Evolutionary conservation across 169 alveolate species (phyloP), one percentile per base, ranked within the genome.

Genomic region (Cystoisospora suis): DNA sequence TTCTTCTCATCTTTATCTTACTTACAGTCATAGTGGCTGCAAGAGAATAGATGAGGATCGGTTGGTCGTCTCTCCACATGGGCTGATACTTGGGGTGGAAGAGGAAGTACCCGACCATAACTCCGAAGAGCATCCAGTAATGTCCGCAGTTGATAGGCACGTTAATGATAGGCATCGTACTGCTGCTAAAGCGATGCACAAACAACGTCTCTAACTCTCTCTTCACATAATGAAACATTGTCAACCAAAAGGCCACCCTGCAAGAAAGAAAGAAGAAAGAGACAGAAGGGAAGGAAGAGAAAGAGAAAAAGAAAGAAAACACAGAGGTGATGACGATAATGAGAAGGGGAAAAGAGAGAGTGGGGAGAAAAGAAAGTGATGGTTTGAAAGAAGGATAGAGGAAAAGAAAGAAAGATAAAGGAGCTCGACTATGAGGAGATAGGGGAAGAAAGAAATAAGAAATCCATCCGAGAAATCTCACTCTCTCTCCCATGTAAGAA

Each of bases 141-240:
- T 99, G 99, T 7, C 97, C 97, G 87, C 99, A 98, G 94, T 99
- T 98, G 87, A 94, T 97, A 91, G 98, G 98, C 36, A 98, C 97
- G 89, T 98, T 96, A 46, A 88, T 85, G 45, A 98, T 95, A 29
- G 99, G 99, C 99, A 98, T 99, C 12, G 99, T 98, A 77, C 98
- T 97, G 93, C 97, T 98, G 77, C 99, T 97, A 92, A 98, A 99
- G 44, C 98, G 95, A 93, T 99, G 99, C 38, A 99, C 97, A 92
- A 98, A 99, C 61, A 98, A 85, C 70, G 99, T 97, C 94, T 99
- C 99, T n/a, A 98, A 88, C 86, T 98, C 99, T 94, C 99, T 96
- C 95, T 99, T 99, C 32, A 96, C n/a, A 94, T 96, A 99, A 94
- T 99, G 99, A 53, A 96, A 96, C 90, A 97, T 87, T 53, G 96